Evolutionary conservation across 1,139 yeast species (phyloP), one percentile per base, ranked within the genome.

Genomic region (Meyerozyma smithsonii): DNA sequence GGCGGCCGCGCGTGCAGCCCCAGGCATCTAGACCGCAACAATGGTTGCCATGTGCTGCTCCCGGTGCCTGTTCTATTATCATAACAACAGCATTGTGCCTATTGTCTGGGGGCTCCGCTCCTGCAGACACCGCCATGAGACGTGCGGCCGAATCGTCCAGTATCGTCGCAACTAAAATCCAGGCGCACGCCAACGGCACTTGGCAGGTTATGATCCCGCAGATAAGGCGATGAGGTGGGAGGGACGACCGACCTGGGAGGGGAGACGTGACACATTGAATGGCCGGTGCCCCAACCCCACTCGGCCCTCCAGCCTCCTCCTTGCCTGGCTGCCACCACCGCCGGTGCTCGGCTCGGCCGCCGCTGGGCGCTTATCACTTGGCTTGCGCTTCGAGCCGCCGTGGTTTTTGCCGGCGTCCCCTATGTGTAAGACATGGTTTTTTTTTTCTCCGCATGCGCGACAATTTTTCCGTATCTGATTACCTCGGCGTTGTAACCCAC

Each of bases 1-100:
- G n/a, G n/a, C n/a, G n/a, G n/a, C n/a, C n/a, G n/a, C n/a, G n/a
- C n/a, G n/a, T n/a, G n/a, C n/a, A n/a, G n/a, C n/a, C n/a, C n/a
- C n/a, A n/a, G n/a, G n/a, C n/a, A 12, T 2, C 21, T n/a, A 30
- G 12, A 11, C 34, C 20, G n/a, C 10, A 5, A 30, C 34, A 30
- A 30, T 30, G 34, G 34, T 30, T 30, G 34, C 21, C 5, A n/a
- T 10, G 34, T 30, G 34, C 14, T 30, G 34, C 12, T 11, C n/a
- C 15, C 15, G 21, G 10, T 8, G 5, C 23, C 8, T 30, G 34
- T 30, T 30, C 34, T 30, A 30, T 30, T 30, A 30, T 30, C 34
- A 30, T 17, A 17, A 17, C 20, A 30, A 21, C 12, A 8, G 30
- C 7, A 26, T 26, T 26, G 30, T 26, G 15, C 25, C 25, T 23